phyloP scores from a whole-genome alignment of 129 eudicot species.

The Chrysanthemum seticuspe region DNA sequence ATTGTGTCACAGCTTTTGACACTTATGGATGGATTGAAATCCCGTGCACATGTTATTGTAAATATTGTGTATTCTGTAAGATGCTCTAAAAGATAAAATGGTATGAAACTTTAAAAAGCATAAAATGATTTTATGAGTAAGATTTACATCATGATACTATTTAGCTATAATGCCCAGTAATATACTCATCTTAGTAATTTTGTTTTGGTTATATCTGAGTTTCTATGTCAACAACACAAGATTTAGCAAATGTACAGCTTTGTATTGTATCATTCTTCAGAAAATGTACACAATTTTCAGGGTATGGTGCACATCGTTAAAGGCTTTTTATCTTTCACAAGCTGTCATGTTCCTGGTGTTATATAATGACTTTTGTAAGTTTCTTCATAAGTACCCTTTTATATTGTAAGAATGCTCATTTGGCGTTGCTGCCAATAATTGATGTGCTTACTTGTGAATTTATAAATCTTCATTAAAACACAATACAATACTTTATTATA shows the following conservation, averaged over 20 bases:
- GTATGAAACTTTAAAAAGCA: no score
- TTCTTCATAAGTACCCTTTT: not conserved
- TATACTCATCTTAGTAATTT: not conserved
- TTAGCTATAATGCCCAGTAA: not conserved
- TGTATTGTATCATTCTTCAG: not conserved
- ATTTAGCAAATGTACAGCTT: not conserved
- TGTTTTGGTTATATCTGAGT: not conserved
- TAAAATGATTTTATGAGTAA: no score
- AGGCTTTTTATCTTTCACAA: not conserved
- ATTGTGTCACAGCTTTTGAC: conserved; percentile 10
- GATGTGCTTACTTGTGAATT: not conserved
- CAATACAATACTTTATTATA: not conserved
- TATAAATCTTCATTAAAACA: not conserved
- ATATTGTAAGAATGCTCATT: not conserved
- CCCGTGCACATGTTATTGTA: conserved; percentile 14
- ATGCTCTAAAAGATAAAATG: no score
- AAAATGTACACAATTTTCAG: not conserved
- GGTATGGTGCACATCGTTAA: not conserved
- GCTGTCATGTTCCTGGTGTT: conserved; percentile 8
- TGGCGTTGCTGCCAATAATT: not conserved
- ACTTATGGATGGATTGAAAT: conserved; percentile 9
- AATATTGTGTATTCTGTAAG: not conserved
- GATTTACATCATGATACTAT: not conserved
- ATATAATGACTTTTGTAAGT: not conserved
- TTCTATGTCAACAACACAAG: not conserved